These are phyloP conservation scores for Diversispora epigaea DNA, from an alignment of 192 early-diverging fungal genomes.

Conservation along the genomic window DNA sequence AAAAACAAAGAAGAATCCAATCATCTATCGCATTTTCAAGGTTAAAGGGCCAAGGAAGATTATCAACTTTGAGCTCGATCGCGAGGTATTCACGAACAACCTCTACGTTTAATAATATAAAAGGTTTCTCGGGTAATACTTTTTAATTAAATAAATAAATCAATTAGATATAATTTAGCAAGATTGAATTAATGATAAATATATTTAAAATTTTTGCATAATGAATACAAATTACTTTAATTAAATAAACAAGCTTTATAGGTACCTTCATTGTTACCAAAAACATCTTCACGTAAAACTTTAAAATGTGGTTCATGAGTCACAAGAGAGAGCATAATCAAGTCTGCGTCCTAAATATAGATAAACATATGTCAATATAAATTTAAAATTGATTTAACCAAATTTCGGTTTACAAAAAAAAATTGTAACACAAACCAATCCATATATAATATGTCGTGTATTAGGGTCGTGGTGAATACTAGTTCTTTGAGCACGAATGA, in stretches of 20 bases:
- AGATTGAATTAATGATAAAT: neutral
- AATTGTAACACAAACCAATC: constrained; percentile 51
- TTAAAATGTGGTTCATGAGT: constrained; percentile 98
- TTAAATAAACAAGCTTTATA: constrained; percentile 61
- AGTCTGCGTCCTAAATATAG: constrained; percentile 80
- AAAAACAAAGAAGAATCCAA: constrained; percentile 96
- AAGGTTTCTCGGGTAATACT: constrained; percentile 56
- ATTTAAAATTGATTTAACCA: neutral
- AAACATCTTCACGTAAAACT: constrained; percentile 93
- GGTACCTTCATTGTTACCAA: constrained; percentile 64
- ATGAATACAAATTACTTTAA: neutral
- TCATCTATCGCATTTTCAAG: constrained; percentile 94
- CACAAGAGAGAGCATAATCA: constrained; percentile 95
- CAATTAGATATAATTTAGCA: neutral
- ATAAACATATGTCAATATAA: constrained; percentile 20
- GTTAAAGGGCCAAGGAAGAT: constrained; percentile 76
- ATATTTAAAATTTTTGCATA: neutral
- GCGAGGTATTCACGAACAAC: constrained; percentile 91
- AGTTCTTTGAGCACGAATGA: constrained; percentile 78
- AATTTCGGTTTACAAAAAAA: neutral
- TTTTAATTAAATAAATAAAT: constrained; percentile 51
- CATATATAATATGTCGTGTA: constrained; percentile 90
- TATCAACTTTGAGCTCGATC: constrained; percentile 69
- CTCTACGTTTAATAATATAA: constrained; percentile 79
- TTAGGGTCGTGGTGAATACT: constrained; percentile 85